A percentile compares a stretch with the other conserved stretches of the same genome.
Evolutionary conservation across 2,329 filamentous ascomycete species (phyloP).

Genomic region (Fusarium globosum): DNA sequence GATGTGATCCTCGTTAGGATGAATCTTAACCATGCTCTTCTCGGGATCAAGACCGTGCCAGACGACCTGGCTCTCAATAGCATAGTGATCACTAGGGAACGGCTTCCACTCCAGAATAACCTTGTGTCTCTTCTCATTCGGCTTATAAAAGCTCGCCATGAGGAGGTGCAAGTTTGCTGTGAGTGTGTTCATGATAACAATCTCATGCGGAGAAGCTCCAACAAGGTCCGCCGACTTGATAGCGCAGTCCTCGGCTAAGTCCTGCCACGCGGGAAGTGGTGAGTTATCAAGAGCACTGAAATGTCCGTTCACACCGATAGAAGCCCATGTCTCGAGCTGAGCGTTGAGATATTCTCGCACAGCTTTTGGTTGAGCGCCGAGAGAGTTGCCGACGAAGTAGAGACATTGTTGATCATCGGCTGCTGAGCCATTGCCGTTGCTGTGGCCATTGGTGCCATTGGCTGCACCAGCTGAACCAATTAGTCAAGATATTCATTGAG

Average conservation of each 20-base stretch:
- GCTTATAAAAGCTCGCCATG: slow-evolving; percentile 86
- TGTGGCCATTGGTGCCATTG: slow-evolving; percentile 31
- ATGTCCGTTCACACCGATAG: slow-evolving; percentile 86
- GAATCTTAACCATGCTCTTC: slow-evolving; percentile 78
- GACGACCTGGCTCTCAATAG: slow-evolving; percentile 81
- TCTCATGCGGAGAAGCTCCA: slow-evolving; percentile 77
- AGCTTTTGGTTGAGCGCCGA: slow-evolving; percentile 82
- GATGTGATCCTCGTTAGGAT: slow-evolving; percentile 69
- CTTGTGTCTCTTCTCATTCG: slow-evolving; percentile 73
- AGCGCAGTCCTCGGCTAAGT: slow-evolving; percentile 81
- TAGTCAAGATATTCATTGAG: not conserved
- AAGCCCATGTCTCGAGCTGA: slow-evolving; percentile 86
- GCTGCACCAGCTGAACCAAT: slow-evolving; percentile 6
- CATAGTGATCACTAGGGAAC: slow-evolving; percentile 90
- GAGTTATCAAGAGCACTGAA: slow-evolving; percentile 77
- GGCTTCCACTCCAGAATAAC: slow-evolving; percentile 91
- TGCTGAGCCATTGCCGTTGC: slow-evolving; percentile 34
- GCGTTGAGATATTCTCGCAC: slow-evolving; percentile 73
- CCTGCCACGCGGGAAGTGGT: slow-evolving; percentile 77
- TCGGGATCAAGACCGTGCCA: slow-evolving; percentile 75
- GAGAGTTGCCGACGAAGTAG: slow-evolving; percentile 91
- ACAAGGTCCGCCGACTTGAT: slow-evolving; percentile 77
- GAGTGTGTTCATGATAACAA: slow-evolving; percentile 89
- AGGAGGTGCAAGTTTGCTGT: slow-evolving; percentile 85
- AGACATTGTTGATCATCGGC: slow-evolving; percentile 58